A percentile compares a stretch with the other conserved stretches of the same genome.
Conservation (phyloP, 176 grass and related monocot genomes). For the Pontederia paniculata region DNA sequence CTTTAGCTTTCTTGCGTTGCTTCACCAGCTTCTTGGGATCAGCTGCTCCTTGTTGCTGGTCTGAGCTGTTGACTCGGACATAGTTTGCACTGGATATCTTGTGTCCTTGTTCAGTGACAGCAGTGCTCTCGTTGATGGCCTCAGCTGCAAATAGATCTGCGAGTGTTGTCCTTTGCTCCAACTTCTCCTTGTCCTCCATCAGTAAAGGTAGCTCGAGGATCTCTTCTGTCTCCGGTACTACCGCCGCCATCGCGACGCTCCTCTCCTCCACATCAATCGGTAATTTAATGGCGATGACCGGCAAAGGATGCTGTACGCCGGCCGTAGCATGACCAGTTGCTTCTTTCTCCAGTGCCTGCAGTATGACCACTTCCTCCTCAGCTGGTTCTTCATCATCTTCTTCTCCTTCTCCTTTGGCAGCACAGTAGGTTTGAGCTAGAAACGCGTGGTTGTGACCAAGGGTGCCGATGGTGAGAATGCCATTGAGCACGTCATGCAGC, state of each 20-base stretch:
- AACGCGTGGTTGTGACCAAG: background rate
- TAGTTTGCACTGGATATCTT: constrained; percentile 1
- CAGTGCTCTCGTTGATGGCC: constrained; percentile 23
- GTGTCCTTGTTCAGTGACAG: constrained; percentile 10
- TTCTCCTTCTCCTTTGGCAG: background rate
- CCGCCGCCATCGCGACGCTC: constrained; percentile 11
- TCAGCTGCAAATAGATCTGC: constrained; percentile 95
- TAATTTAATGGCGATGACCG: constrained; percentile 3
- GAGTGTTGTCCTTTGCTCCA: constrained; percentile 79
- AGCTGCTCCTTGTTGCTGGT: background rate
- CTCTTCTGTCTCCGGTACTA: constrained; percentile 28
- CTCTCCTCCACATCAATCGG: background rate
- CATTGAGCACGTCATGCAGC: constrained; percentile 14
- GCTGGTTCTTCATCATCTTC: background rate
- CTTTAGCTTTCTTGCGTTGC: background rate
- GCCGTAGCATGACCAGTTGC: constrained; percentile 7
- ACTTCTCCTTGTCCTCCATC: constrained; percentile 43
- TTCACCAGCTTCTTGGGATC: background rate
- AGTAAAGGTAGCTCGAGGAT: constrained; percentile 68
- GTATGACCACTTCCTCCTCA: background rate
- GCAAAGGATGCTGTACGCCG: constrained; percentile 25
- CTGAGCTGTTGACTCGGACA: background rate
- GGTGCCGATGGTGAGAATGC: constrained; percentile 15
- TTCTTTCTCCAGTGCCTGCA: background rate
- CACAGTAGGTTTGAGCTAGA: background rate